Conservation (phyloP, 176 grass and related monocot species). For the Alopecurus myosuroides region DNA sequence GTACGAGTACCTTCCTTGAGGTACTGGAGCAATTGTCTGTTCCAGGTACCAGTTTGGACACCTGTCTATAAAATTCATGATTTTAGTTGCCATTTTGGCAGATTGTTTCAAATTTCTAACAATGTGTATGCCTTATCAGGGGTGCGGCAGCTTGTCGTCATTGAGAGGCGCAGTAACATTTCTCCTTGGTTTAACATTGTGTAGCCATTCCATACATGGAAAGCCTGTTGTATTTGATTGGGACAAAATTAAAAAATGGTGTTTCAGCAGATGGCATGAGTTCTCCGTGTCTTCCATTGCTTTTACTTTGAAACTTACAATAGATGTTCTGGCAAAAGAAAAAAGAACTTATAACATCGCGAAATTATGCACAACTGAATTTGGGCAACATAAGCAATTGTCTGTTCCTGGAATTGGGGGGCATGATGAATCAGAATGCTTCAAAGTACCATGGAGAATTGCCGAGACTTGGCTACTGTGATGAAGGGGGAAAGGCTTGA, state of each 20-base stretch:
- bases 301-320: neutral
- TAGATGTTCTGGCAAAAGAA: neutral
- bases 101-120: neutral
- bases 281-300: neutral
- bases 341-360: neutral
- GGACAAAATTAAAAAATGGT: slow-evolving; percentile 32
- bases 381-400: too few species aligned
- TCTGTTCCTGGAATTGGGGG: neutral
- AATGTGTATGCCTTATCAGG: slow-evolving; percentile 16
- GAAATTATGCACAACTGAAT: neutral
- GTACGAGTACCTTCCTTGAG: slow-evolving; percentile 44
- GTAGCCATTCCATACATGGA: slow-evolving; percentile 53
- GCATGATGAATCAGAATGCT: too few species aligned
- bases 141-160: slow-evolving; percentile 46
- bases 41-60: slow-evolving; percentile 47
- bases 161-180: slow-evolving; percentile 56
- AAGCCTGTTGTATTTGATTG: slow-evolving; percentile 39
- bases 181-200: slow-evolving; percentile 57
- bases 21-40: slow-evolving; percentile 45
- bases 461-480: neutral
- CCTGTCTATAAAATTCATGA: neutral
- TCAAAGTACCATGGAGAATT: neutral
- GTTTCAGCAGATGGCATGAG: slow-evolving; percentile 21
- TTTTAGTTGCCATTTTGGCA: neutral
- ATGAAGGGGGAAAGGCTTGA: neutral